phyloP scores from a whole-genome alignment of 345 rosid genomes.

The Linum tenue region DNA sequence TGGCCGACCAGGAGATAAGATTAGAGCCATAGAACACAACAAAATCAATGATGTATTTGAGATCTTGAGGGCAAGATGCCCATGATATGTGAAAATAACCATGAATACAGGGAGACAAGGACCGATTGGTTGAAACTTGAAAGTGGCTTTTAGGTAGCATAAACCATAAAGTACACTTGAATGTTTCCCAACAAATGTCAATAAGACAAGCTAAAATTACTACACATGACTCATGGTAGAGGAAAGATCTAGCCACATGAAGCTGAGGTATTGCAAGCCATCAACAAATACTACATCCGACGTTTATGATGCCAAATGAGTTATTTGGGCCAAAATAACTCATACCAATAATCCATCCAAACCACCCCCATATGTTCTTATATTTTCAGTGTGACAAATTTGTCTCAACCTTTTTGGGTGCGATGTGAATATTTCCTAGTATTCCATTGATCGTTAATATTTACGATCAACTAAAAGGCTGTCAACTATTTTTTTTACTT shows the following conservation, averaged over 20 bases:
- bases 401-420: too few species aligned
- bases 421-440: too few species aligned
- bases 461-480: too few species aligned
- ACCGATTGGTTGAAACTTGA: neutral
- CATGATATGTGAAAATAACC: conserved; percentile 11
- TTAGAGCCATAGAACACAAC: neutral
- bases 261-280: conserved; percentile 5
- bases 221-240: neutral
- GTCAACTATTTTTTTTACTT: too few species aligned
- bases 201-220: conserved; percentile 9
- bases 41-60: neutral
- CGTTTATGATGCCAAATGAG: conserved; percentile 1
- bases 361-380: too few species aligned
- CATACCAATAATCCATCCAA: too few species aligned
- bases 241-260: conserved; percentile 4
- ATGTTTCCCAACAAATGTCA: conserved; percentile 1
- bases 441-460: too few species aligned
- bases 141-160: conserved; percentile 9
- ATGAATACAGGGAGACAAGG: neutral
- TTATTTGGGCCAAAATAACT: too few species aligned
- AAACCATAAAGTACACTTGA: conserved; percentile 10
- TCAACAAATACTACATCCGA: neutral
- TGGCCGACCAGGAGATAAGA: neutral
- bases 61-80: too few species aligned
- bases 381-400: too few species aligned